A percentile compares a stretch with the other conserved stretches of the same genome.
phyloP scores from a whole-genome alignment of 1,139 yeast species.

The Torulaspora pretoriensis region DNA sequence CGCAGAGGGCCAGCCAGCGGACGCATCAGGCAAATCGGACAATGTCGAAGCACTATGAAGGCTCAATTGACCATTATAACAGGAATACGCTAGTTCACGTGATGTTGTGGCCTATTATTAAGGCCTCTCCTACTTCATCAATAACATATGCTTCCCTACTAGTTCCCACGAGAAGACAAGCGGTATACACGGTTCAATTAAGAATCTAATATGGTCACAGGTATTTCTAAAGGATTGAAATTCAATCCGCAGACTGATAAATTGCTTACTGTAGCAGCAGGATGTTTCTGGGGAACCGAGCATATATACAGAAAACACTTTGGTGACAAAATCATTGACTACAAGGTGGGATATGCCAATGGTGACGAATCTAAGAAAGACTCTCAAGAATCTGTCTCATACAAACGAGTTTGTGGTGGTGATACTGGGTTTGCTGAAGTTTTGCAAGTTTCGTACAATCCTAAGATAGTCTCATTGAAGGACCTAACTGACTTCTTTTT shows the following conservation, averaged over 20 bases:
- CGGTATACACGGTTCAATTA: neutral
- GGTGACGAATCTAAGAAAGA: conserved; percentile 44
- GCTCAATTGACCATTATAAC: neutral
- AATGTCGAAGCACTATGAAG: neutral
- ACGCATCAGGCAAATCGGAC: neutral
- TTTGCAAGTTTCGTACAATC: conserved; percentile 78
- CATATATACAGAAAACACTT: conserved; percentile 71
- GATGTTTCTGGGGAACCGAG: conserved; percentile 97
- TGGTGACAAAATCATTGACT: conserved; percentile 54
- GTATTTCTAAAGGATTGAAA: conserved; percentile 39
- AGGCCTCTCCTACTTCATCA: no score
- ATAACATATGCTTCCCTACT: no score
- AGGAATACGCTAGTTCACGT: neutral
- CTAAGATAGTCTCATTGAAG: conserved; percentile 50
- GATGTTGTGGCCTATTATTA: neutral
- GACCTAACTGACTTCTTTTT: conserved; percentile 80
- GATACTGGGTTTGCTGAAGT: conserved; percentile 73
- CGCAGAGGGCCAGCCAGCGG: neutral
- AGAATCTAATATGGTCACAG: conserved; percentile 17
- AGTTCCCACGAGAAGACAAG: neutral
- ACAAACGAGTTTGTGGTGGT: conserved; percentile 72
- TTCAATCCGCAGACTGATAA: conserved; percentile 42
- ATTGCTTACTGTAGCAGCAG: conserved; percentile 65
- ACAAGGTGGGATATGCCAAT: conserved; percentile 87
- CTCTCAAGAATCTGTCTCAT: conserved; percentile 50